Percentiles rank a stretch among this genome's conserved stretches.
phyloP scores from a whole-genome alignment of 495 filamentous ascomycete species.

The Eremomyces bilateralis region DNA sequence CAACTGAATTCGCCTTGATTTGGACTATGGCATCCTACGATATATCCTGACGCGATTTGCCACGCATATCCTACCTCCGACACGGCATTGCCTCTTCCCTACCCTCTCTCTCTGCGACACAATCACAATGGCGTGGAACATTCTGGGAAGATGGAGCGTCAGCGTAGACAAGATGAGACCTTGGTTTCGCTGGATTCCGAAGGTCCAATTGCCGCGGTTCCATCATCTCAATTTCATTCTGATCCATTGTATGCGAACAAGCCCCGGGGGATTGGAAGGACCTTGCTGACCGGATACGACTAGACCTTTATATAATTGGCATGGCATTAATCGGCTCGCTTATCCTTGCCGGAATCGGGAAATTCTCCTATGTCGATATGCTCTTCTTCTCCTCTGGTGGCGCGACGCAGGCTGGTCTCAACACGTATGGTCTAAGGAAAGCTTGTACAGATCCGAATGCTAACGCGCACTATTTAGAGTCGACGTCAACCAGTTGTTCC shows the following conservation, averaged over 20 bases:
- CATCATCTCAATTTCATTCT: slow-evolving; percentile 1
- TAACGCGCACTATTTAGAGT: slow-evolving; percentile 21
- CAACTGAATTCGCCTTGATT: no score
- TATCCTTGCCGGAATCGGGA: slow-evolving; percentile 40
- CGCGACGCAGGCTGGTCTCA: slow-evolving; percentile 79
- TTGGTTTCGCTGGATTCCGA: no score
- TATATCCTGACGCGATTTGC: no score
- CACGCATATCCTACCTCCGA: no score
- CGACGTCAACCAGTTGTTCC: slow-evolving; percentile 48
- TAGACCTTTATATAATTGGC: slow-evolving; percentile 60
- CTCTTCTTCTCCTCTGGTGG: slow-evolving; percentile 65
- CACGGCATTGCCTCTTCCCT: no score
- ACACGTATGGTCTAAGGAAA: slow-evolving; percentile 35
- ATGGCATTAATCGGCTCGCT: slow-evolving; percentile 50
- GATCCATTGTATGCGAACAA: slow-evolving; percentile 5
- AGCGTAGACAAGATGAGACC: no score
- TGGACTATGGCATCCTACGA: no score
- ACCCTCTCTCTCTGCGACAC: no score
- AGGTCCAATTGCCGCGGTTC: not conserved
- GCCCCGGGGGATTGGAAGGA: not conserved
- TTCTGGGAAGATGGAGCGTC: no score
- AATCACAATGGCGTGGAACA: no score
- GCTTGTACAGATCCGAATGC: slow-evolving; percentile 1
- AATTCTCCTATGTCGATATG: slow-evolving; percentile 65
- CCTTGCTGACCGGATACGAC: not conserved